Evolutionary conservation across 2,329 filamentous ascomycete genomes (phyloP), one percentile per base, ranked within the genome.

Genomic region (Penicillium italicum): DNA sequence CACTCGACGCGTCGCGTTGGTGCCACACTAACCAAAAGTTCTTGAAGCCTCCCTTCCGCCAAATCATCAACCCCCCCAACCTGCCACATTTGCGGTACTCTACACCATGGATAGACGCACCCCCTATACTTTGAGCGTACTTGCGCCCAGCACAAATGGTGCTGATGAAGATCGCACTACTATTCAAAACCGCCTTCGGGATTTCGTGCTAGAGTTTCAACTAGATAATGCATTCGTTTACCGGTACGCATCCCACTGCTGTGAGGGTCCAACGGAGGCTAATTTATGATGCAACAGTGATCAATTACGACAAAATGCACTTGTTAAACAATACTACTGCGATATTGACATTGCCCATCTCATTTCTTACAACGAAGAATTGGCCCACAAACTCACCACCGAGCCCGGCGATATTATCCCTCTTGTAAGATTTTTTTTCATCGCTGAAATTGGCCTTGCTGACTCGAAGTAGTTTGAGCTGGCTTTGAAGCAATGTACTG

Each of bases 161-260:
- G 82, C 79, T 57, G 83, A 87, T 62, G 88, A 92, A 69, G 87
- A 83, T 55, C 82, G 87, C 56, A 80, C 84, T 26, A 85, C 90
- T 69, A 80, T 92, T 47, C 90, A 94, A 72, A 83, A 84, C 56
- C 86, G 90, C 70, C 83, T 99, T 58, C 86, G 94, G 69, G 87
- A 91, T 58, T 99, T 99, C 73, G 87, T 99, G 62, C 85, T 97
- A 55, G 90, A 93, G 65, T 99, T 97, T 72, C 86, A 93, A 69
- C 84, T 97, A 40, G 93, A 97, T 75, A 96, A 96, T 75, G 84
- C 87, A 69, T 97, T 96, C 76, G 86, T 97, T 68, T 99, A 97
- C 82, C 85, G 91, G 91, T 93, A 74, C 62, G 76, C 58, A 62
- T 20, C 48, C 38, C 37, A 58, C 46, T 37, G 46, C 41, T 41